phyloP scores from a whole-genome alignment of 345 rosid genomes.

The Bruguiera parviflora region DNA sequence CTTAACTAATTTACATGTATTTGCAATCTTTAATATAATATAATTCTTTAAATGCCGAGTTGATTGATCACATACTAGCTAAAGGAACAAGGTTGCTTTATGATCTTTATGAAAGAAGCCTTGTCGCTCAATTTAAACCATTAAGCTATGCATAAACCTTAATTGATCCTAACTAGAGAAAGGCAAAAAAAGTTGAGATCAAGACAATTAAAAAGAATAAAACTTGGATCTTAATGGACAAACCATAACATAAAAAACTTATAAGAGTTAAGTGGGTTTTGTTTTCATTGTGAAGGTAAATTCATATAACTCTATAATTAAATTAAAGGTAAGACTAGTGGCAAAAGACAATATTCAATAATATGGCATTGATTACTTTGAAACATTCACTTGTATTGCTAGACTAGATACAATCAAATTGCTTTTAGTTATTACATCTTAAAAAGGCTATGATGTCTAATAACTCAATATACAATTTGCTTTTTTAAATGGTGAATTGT shows the following conservation, averaged over 20 bases:
- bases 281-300: neutral
- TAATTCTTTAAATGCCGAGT: too few species aligned
- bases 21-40: too few species aligned
- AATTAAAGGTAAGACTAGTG: neutral
- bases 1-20: too few species aligned
- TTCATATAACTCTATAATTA: neutral
- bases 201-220: neutral
- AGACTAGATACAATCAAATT: too few species aligned
- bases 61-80: neutral
- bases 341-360: neutral
- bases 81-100: neutral
- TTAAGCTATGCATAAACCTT: too few species aligned
- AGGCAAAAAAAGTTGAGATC: neutral
- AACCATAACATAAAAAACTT: neutral
- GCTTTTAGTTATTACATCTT: too few species aligned
- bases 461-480: too few species aligned
- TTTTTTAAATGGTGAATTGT: too few species aligned
- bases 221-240: neutral
- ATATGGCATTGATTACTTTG: neutral
- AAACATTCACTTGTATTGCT: accelerated
- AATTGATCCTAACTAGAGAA: neutral
- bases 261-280: neutral
- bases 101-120: neutral
- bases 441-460: too few species aligned
- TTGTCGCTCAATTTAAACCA: neutral